phyloP scores from a whole-genome alignment of 73 alveolate species.

The Blepharisma stoltei region DNA sequence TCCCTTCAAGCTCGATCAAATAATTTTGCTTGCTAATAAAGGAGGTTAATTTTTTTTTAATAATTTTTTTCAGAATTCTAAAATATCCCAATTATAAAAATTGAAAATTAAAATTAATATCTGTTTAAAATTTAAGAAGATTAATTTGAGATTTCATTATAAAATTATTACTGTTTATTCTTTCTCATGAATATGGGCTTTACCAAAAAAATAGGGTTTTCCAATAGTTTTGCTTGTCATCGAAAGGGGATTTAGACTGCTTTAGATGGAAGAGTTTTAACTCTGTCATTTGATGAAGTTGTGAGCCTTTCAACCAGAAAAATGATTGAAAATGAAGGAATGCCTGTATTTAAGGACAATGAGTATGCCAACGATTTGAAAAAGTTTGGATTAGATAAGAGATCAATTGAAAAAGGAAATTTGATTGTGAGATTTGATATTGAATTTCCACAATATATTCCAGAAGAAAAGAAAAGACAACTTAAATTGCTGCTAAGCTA shows the following conservation, averaged over 20 bases:
- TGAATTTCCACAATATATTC: slow-evolving; percentile 43
- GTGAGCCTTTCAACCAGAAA: slow-evolving; percentile 73
- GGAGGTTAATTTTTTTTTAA: too few species aligned
- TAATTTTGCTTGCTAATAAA: too few species aligned
- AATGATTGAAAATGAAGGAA: slow-evolving; percentile 79
- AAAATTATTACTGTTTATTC: too few species aligned
- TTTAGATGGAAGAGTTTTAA: slow-evolving; percentile 60
- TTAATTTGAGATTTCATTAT: neutral
- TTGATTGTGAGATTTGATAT: slow-evolving; percentile 49
- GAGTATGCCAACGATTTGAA: slow-evolving; percentile 10
- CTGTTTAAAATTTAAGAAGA: too few species aligned
- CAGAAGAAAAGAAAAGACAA: slow-evolving; percentile 26
- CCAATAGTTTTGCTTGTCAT: too few species aligned
- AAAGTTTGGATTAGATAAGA: neutral
- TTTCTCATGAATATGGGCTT: too few species aligned
- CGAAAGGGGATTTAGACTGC: too few species aligned
- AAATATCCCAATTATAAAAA: too few species aligned
- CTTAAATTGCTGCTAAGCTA: too few species aligned
- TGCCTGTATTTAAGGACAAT: slow-evolving; percentile 69
- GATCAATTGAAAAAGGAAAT: slow-evolving; percentile 33
- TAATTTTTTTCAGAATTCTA: too few species aligned
- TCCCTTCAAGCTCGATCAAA: neutral
- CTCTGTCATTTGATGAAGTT: slow-evolving; percentile 29
- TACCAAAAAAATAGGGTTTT: too few species aligned
- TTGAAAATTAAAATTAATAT: too few species aligned